Percentiles rank a stretch among this genome's conserved stretches.
phyloP scores from a whole-genome alignment of 179 eudicot species.

The Camellia oleifera region DNA sequence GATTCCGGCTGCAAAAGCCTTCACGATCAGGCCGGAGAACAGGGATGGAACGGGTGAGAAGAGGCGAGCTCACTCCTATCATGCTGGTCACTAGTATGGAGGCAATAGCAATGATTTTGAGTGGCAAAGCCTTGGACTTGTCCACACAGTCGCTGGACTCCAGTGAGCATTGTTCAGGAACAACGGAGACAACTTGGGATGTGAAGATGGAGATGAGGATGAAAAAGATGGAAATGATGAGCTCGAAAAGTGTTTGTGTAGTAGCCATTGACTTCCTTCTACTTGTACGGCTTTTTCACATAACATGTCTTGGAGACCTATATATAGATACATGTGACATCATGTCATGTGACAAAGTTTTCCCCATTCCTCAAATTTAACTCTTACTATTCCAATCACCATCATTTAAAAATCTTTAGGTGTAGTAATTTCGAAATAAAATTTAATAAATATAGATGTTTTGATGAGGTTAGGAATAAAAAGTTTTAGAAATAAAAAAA shows the following conservation, averaged over 20 bases:
- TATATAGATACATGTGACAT: background rate
- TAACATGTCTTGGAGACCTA: background rate
- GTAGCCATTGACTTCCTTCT: conserved; percentile 9
- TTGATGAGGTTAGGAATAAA: too few species aligned
- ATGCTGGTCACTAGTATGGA: conserved; percentile 41
- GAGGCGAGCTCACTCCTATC: conserved; percentile 47
- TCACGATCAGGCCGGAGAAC: conserved; percentile 44
- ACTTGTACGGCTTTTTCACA: too few species aligned
- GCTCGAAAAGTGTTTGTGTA: background rate
- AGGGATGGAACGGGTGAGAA: conserved; percentile 34
- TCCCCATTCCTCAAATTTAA: too few species aligned
- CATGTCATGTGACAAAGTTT: background rate
- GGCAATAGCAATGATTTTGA: conserved; percentile 45
- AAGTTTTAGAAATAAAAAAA: too few species aligned
- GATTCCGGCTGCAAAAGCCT: conserved; percentile 55
- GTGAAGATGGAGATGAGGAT: conserved; percentile 25
- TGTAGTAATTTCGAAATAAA: too few species aligned
- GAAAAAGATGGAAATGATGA: conserved; percentile 21
- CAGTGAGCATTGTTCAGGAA: conserved; percentile 19
- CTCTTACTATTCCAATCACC: too few species aligned
- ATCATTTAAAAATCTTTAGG: too few species aligned
- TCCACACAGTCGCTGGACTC: conserved; percentile 30
- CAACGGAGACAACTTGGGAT: conserved; percentile 20
- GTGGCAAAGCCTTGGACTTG: conserved; percentile 38
- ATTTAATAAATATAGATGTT: too few species aligned